Evolutionary conservation across 73 alveolate genomes (phyloP), one percentile per base, ranked within the genome.

Genomic region (Urostyla sp.): DNA sequence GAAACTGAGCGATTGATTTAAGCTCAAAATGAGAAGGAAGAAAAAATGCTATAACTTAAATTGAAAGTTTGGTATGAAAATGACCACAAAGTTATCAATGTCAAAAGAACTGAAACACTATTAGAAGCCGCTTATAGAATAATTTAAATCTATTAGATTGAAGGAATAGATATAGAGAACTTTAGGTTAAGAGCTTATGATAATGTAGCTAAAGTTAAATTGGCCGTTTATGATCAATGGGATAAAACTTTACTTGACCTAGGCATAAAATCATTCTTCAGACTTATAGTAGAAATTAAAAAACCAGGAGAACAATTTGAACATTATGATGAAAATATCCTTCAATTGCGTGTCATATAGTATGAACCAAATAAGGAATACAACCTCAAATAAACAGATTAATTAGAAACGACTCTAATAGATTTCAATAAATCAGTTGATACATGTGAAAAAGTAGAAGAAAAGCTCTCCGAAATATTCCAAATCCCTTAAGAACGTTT

Each of bases 401-500:
- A 52, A 5, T 23, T 69, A 4, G 72, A 67, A 4, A 48, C 72
- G 4, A 37, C 44, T 34, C 11, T 69, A 35, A 48, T 69, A 6
- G n/a, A 23, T 4, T 67, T 69, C 34, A 69, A 69, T 69, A 69
- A 69, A 45, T 21, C 44, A 48, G 27, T 23, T 3, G 72, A 69
- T 34, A 69, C 83, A 27, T 67, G 44, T 3, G 31, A 11, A 11
- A 40, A 46, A 6, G n/a, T 69, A 28, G 83, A 69, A 3, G 6
- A 18, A 4, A 48, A 54, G 49, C 67, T 69, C 1, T 48, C 72
- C 4, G 83, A 46, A 23, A 46, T 69, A 35, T 69, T 48, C 49
- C 72, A 49, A 32, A 69, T 69, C 30, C 83, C 83, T 16, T n/a
- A 24, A 5, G 83, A 69, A 6, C 44, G 54, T 46, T 55, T 69